Evolutionary conservation across 2,329 filamentous ascomycete genomes (phyloP), one percentile per base, ranked within the genome.

Genomic region (Nothopassalora personata): DNA sequence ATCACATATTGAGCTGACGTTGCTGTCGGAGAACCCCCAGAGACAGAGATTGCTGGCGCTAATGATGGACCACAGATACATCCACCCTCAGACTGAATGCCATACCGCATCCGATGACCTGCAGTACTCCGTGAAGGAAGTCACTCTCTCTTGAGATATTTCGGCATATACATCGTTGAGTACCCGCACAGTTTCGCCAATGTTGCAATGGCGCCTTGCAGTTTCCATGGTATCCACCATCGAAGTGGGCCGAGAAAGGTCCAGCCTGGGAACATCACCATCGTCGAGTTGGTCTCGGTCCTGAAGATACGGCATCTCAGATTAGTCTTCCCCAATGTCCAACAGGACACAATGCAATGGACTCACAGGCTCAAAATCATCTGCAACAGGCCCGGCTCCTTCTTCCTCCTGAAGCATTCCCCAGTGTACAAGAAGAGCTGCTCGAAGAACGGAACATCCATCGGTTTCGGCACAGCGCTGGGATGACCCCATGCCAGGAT

Each of bases 221-320:
- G 13, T 33, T 53, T 59, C 56, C 56, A 59, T 3, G 59, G 59
- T 11, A 61, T 45, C 59, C 56, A 59, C 59, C 59, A 61, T 23
- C 59, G 57, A 18, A 61, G 28, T 10, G 49, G 18, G 1, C 59
- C 56, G 5, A 61, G 53, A 18, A 56, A 54, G 4, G 18, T 48
- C 9, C 34, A 33, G 19, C 53, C 43, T 6, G 59, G 56, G 1
- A 61, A 52, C 1, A 61, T 54, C 6, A 59, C 53, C n/a, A 31
- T 43, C 10, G 48, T n/a, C 9, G 56, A 59, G 18, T 51, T 52
- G 6, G 56, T 52, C 34, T 45, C 53, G 23, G 58, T 53, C 51
- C 58, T 60, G 34, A 8, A 18, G 7, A 36, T n/a, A 13, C 18
- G 2, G 30, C 19, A 52, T 27, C 31, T 34, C 23, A 23, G 23